Percentiles rank a stretch among this genome's conserved stretches.
Evolutionary conservation across 345 rosid genomes (phyloP).

Genomic region (Boechera divaricarpa): DNA sequence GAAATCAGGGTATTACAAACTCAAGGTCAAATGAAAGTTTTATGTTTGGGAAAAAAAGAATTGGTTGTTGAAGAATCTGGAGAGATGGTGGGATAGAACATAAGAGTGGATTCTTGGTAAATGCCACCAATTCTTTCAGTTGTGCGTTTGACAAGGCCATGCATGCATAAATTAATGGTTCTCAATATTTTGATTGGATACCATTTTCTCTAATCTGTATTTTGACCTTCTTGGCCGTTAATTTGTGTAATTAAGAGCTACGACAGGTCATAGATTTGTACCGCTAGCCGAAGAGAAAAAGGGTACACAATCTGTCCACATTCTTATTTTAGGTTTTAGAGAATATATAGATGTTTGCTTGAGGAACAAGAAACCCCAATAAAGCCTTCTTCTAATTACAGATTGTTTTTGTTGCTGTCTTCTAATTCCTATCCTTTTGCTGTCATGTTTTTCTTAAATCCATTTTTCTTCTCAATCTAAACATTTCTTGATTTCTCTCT

Average conservation of each 20-base stretch:
- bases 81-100: too few relatives aligned
- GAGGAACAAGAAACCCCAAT: constrained; percentile 32
- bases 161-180: not conserved
- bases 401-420: not conserved
- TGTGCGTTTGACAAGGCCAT: constrained; percentile 3
- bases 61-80: too few relatives aligned
- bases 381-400: not conserved
- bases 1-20: too few relatives aligned
- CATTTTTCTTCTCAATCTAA: constrained; percentile 12
- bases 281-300: not conserved
- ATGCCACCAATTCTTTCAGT: not conserved
- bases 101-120: not conserved
- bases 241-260: not conserved
- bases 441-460: not conserved
- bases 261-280: constrained; percentile 9
- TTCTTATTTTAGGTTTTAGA: constrained; percentile 35
- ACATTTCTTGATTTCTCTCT: constrained; percentile 2
- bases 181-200: constrained; percentile 9
- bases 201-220: constrained; percentile 1
- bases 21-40: too few relatives aligned
- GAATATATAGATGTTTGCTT: constrained; percentile 35
- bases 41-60: too few relatives aligned
- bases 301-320: constrained; percentile 23
- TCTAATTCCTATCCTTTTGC: constrained; percentile 6
- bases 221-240: not conserved